Base-by-base conservation (phyloP, 2,329 filamentous ascomycete genomes). In the Colletotrichum magnum region DNA sequence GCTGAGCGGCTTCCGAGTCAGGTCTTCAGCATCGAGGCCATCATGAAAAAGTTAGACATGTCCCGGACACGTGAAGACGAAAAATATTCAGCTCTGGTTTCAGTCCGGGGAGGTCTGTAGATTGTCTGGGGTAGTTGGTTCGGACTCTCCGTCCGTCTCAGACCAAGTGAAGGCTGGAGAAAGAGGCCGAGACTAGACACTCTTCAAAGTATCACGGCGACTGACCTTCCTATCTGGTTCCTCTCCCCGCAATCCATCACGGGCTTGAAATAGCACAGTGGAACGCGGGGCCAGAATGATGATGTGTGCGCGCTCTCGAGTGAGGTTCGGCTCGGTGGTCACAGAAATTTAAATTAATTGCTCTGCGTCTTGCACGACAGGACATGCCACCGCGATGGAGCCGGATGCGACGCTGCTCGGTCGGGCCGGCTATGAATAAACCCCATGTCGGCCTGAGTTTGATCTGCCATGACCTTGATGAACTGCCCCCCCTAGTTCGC, bases 391-490 rank as follows among this genome's bases (percentile, higher is more conserved):
- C 41, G 61, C 32, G 32, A 56, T 56, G 48, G 43, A 45, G 50
- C 50, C 62, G 50, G 56, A 66, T 60, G 66, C 56, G 18, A 66
- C 66, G 62, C 18, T 45, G 36, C 16, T 57, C 56, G 50, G 50
- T n/a, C 43, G 62, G 50, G 18, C 21, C 56, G 53, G 62, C 39
- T 21, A n/a, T 21, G 28, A n/a, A 50, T 21, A 48, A 24, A 13
- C 21, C 26, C 41, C 26, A 67, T 53, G 39, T 21, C 26, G 13
- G 9, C 24, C 50, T 57, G 16, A 32, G 10, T 32, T 15, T 43
- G 41, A 43, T n/a, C 13, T 43, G 41, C 41, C 41, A n/a, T 16
- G 41, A 15, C 32, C 24, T 21, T 28, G 53, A 41, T 45, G 39
- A 50, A 50, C 36, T 12, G 28, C 41, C 18, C 26, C 26, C 16